A percentile compares a stretch with the other conserved stretches of the same genome.
Evolutionary conservation across 345 rosid species (phyloP).

Genomic region (Leavenworthia alabamica): DNA sequence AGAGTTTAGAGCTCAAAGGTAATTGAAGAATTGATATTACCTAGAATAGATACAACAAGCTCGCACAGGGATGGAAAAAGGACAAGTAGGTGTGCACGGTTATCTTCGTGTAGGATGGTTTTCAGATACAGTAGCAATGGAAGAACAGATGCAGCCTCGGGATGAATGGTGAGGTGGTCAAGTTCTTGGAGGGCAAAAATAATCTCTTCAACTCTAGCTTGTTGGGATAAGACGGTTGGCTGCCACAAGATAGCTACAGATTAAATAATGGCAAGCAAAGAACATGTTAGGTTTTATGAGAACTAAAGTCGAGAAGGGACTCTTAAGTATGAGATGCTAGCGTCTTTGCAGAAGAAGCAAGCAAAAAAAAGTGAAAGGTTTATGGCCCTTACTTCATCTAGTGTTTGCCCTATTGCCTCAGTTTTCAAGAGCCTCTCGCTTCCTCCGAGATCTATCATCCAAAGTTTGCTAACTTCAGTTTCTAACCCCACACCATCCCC

Average conservation of each 20-base stretch:
- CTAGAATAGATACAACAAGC: conserved; percentile 80
- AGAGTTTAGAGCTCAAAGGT: background rate
- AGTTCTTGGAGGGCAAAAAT: conserved; percentile 58
- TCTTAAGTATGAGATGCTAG: too few relatives aligned
- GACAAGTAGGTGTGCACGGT: conserved; percentile 62
- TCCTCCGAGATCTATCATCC: conserved; percentile 99
- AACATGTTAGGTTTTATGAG: background rate
- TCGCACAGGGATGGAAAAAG: conserved; percentile 86
- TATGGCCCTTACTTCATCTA: conserved; percentile 84
- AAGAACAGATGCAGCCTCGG: conserved; percentile 61
- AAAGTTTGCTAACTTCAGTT: conserved; percentile 71
- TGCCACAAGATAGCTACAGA: conserved; percentile 25
- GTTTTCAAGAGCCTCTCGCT: conserved; percentile 82
- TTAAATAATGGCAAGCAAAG: background rate
- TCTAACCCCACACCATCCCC: conserved; percentile 48
- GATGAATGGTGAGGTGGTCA: conserved; percentile 49
- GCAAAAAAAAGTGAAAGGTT: conserved; percentile 96
- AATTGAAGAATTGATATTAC: conserved; percentile 31
- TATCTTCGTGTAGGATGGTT: conserved; percentile 38
- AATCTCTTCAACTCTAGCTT: conserved; percentile 79
- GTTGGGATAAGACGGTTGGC: conserved; percentile 65
- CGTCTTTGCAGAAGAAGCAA: too few relatives aligned
- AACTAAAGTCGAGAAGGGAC: too few relatives aligned
- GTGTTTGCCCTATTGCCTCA: conserved; percentile 71
- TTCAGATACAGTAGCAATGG: conserved; percentile 52